Evolutionary conservation across 208 protist species (phyloP), one percentile per base, ranked within the genome.

Genomic region (Trypanosoma caninum): DNA sequence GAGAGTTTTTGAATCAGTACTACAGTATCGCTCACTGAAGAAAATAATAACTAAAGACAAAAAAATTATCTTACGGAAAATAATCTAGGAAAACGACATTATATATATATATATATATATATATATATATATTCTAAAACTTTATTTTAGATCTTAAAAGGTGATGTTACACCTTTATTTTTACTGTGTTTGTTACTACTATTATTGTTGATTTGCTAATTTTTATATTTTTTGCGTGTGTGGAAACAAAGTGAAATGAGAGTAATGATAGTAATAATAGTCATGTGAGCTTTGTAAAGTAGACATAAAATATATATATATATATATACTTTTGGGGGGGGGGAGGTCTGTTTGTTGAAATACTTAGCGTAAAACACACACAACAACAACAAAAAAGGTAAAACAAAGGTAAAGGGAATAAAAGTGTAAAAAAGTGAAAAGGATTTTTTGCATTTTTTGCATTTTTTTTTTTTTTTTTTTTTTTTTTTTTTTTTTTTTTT

Each of bases 1-100:
- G 73, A 18, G 84, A 91, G 61, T 96, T 88, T 64, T 71, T 96
- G 4, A 87, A 82, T 53, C 68, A 59, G 14, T 96, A 94, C 72
- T 96, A 96, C 77, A 80, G 68, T 10, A 72, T 59, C 8, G 57
- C 69, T 20, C 69, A 76, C 33, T 68, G 38, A 55, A 13, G 10
- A 27, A 51, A 23, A 48, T 46, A 35, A 34, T 27, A 41, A 44
- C 45, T 20, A 34, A 53, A 16, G 14, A 18, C 0, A 2, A 10
- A 34, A 40, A 27, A 38, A 28, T 9, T 3, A 50, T 51, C 23
- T 50, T 10, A 16, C n/a, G n/a, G n/a, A n/a, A n/a, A n/a, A n/a
- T n/a, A n/a, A n/a, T n/a, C n/a, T n/a, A n/a, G n/a, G n/a, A n/a
- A n/a, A n/a, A n/a, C n/a, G n/a, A n/a, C 20, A 47, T 33, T 25